phyloP scores from a whole-genome alignment of 2,329 filamentous ascomycete genomes.

The Trichocomaceae sp. region DNA sequence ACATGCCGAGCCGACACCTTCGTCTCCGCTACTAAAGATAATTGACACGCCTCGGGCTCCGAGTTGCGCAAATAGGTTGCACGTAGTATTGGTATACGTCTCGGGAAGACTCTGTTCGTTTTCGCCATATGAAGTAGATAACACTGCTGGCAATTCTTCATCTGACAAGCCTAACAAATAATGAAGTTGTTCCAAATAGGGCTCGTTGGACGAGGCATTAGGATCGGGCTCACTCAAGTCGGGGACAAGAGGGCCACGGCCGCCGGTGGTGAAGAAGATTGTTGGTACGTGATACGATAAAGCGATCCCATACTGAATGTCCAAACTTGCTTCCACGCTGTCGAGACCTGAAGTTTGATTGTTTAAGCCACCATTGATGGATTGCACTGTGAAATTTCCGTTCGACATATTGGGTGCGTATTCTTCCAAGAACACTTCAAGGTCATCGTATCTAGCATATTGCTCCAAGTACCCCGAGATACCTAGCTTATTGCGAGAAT shows the following conservation, averaged over 20 bases:
- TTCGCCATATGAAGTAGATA: constrained; percentile 66
- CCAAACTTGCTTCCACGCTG: constrained; percentile 56
- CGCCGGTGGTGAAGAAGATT: constrained; percentile 55
- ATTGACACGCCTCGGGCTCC: constrained; percentile 61
- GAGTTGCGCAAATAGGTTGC: constrained; percentile 58
- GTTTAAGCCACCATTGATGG: constrained; percentile 52
- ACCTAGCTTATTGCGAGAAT: constrained; percentile 36
- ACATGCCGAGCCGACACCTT: constrained; percentile 52
- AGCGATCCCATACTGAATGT: constrained; percentile 55
- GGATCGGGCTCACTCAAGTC: constrained; percentile 38
- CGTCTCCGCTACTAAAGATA: constrained; percentile 59
- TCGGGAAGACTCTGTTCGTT: constrained; percentile 46
- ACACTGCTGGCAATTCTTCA: constrained; percentile 53
- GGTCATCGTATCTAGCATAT: constrained; percentile 49
- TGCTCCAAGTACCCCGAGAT: constrained; percentile 47
- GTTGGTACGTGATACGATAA: constrained; percentile 51
- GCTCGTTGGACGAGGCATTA: constrained; percentile 53
- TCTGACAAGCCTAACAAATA: constrained; percentile 53
- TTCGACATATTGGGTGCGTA: constrained; percentile 49
- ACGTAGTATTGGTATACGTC: constrained; percentile 33
- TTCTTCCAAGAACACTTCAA: constrained; percentile 49
- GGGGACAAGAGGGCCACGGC: constrained; percentile 47
- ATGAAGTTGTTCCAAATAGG: constrained; percentile 58
- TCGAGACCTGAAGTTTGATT: constrained; percentile 39
- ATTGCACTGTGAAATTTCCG: constrained; percentile 51